Conservation (phyloP, 768 basidiomycete genomes). For the Suillus discolor region DNA sequence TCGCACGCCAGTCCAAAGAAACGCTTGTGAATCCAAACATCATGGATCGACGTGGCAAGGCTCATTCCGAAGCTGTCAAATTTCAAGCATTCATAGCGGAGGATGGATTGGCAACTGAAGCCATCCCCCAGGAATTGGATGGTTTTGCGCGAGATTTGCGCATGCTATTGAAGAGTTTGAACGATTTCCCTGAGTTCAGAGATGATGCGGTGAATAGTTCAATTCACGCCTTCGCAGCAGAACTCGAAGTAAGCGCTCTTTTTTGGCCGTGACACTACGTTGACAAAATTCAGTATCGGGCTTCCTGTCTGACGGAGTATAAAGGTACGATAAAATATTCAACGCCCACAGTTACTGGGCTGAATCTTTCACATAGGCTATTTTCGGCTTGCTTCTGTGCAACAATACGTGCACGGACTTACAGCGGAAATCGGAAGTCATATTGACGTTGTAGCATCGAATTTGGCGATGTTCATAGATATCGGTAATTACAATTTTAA, state of each 20-base stretch:
- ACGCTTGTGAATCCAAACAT: constrained; percentile 29
- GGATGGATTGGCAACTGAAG: constrained; percentile 41
- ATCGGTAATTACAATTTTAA: constrained; percentile 37
- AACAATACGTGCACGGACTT: constrained; percentile 45
- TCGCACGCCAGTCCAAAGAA: constrained; percentile 33
- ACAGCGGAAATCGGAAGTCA: constrained; percentile 44
- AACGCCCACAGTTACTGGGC: not conserved
- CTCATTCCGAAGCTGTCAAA: constrained; percentile 24
- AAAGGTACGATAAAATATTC: constrained; percentile 27
- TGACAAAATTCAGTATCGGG: constrained; percentile 39
- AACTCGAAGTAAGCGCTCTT: constrained; percentile 36
- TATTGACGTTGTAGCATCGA: constrained; percentile 40
- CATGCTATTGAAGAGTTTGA: constrained; percentile 43
- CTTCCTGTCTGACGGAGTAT: constrained; percentile 43
- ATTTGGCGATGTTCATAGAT: constrained; percentile 43
- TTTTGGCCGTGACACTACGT: not conserved
- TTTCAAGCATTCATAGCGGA: constrained; percentile 31
- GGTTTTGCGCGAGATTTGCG: constrained; percentile 42
- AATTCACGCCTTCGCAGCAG: constrained; percentile 40
- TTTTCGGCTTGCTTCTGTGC: constrained; percentile 44
- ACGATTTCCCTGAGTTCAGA: constrained; percentile 49
- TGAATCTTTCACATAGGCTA: constrained; percentile 32
- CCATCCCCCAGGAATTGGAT: constrained; percentile 41
- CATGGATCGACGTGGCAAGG: constrained; percentile 19
- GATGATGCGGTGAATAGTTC: constrained; percentile 45